Evolutionary conservation across 23 red algal species (phyloP), one percentile per base, ranked within the genome.

Genomic region (Gracilaria gracilis): DNA sequence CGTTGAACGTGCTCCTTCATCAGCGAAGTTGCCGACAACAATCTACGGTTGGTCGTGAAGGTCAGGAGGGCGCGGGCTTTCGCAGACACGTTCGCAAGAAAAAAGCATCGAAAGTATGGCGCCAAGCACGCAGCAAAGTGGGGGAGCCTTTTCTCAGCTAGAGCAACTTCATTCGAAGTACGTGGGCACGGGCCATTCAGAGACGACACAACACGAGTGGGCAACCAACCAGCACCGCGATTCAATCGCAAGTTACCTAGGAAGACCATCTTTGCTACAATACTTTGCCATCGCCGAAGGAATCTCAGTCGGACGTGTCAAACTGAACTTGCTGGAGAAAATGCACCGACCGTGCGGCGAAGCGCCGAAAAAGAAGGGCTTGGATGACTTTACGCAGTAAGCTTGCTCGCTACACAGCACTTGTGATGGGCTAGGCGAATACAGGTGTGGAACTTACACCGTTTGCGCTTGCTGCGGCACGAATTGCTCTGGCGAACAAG

Each of bases 151-250:
- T 17, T 81, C 94, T 54, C 87, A 96, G 84, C 71, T 92, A 59
- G 87, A 96, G 46, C 80, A 81, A 27, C 61, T 96, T 37, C 85
- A 89, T 83, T 54, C 87, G 40, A 62, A 82, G n/a, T 92, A 96
- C 77, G 94, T 90, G 29, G 94, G 94, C 21, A 96, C 77, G 47
- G 94, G 94, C 33, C 94, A 96, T 50, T 34, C 87, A 16, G 81
- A 81, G 38, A 96, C 78, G 34, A 96, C 88, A 80, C 86, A 88
- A 37, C 89, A 96, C 57, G 94, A 96, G 51, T 96, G 94, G 94
- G 85, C 82, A 21, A 84, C 79, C 5, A 89, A 92, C 78, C 88
- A 92, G 61, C 88, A 91, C 59, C 67, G 94, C 12, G 94, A 96
- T 44, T 90, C 85, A 20, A 96, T 96, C 39, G 89, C 88, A 21